Evolutionary conservation across 306 rosid species (phyloP).

Genomic region (Rosa multiflora): DNA sequence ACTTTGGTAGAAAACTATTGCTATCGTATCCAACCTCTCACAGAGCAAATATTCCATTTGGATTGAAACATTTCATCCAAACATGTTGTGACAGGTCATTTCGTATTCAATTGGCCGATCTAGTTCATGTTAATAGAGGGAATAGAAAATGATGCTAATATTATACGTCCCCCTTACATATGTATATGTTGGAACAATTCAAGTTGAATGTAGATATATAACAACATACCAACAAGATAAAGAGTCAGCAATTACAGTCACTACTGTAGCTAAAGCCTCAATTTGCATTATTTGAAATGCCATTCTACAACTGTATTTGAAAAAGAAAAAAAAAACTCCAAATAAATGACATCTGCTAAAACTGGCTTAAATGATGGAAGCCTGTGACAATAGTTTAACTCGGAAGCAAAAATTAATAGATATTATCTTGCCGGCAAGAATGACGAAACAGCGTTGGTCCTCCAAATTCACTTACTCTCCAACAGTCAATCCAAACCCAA

Average conservation of each 20-base stretch:
- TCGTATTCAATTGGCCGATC: too few species aligned
- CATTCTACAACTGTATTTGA: conserved; percentile 16
- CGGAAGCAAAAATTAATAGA: conserved; percentile 8
- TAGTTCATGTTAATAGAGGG: background rate
- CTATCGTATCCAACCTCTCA: too few species aligned
- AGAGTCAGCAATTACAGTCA: background rate
- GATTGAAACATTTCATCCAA: too few species aligned
- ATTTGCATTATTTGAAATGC: conserved; percentile 15
- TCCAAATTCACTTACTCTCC: conserved; percentile 61
- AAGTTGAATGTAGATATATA: background rate
- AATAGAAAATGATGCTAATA: background rate
- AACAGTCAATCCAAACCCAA: conserved; percentile 95
- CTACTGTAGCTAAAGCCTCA: background rate
- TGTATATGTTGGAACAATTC: background rate
- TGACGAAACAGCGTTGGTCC: conserved; percentile 15
- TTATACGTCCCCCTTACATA: background rate
- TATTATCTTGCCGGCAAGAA: conserved; percentile 17
- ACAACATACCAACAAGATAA: background rate
- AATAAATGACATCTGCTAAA: conserved; percentile 8
- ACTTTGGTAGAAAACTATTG: too few species aligned
- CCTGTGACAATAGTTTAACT: conserved; percentile 17
- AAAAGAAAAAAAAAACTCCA: background rate
- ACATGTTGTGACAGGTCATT: too few species aligned
- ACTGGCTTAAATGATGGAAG: conserved; percentile 1
- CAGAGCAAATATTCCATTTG: too few species aligned